Evolutionary conservation across 345 rosid species (phyloP).

Genomic region (Iberis pinnata): DNA sequence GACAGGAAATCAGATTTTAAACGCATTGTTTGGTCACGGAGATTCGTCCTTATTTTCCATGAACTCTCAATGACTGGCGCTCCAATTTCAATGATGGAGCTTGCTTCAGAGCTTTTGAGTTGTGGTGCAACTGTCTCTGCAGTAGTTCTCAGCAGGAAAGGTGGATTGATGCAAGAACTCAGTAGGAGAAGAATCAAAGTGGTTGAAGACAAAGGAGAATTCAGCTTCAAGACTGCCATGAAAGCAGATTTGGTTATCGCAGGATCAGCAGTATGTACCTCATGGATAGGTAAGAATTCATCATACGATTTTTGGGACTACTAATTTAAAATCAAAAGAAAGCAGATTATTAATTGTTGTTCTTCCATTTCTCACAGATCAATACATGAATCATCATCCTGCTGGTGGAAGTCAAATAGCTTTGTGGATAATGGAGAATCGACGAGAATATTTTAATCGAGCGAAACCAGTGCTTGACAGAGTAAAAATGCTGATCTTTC

Average conservation of each 20-base stretch:
- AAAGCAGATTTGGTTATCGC: conserved; percentile 89
- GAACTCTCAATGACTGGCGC: conserved; percentile 99
- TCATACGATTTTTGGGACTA: conserved; percentile 8
- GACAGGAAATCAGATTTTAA: conserved; percentile 81
- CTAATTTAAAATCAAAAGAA: neutral
- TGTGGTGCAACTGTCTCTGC: conserved; percentile 94
- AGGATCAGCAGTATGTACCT: conserved; percentile 92
- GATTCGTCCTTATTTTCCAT: conserved; percentile 74
- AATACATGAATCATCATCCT: conserved; percentile 70
- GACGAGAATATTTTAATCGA: conserved; percentile 83
- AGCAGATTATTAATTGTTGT: neutral
- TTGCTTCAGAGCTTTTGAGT: conserved; percentile 93
- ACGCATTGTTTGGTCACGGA: conserved; percentile 93
- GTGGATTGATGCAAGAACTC: conserved; percentile 86
- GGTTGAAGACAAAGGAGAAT: conserved; percentile 76
- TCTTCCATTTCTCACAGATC: conserved; percentile 41
- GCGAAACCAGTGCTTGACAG: conserved; percentile 60
- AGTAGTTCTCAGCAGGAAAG: conserved; percentile 80
- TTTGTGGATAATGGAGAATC: conserved; percentile 99
- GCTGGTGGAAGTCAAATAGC: conserved; percentile 89
- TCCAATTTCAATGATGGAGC: conserved; percentile 92
- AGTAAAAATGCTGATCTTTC: conserved; percentile 72
- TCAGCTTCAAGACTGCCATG: conserved; percentile 91
- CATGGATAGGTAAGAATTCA: conserved; percentile 75
- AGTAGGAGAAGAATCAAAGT: conserved; percentile 76